Base-by-base conservation (phyloP, 257 asterid species). In the Lavandula angustifolia region DNA sequence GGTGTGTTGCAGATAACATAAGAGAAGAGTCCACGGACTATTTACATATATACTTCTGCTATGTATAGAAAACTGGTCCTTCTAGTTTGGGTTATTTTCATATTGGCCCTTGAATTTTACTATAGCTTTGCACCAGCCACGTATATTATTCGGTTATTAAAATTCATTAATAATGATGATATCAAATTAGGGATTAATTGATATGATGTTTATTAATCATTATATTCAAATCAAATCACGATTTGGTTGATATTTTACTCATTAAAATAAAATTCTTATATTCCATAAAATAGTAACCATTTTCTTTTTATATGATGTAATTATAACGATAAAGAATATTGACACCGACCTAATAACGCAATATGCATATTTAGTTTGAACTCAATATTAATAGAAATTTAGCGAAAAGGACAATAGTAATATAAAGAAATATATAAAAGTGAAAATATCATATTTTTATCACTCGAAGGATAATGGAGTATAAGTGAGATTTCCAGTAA, bases 1-100 rank as follows among this genome's bases (percentile, higher is more conserved):
- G n/a, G n/a, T n/a, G n/a, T 44, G 70, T 62, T 64, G 62, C 51
- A 74, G 82, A 74, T 67, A 62, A 74, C 65, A 63, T 12, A 67
- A 49, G 47, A 17, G 60, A 42, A 16, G 66, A 57, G 10, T 48
- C 50, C 70, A 49, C 66, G 72, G 75, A 47, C 34, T 12, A 0
- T 64, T 64, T 22, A 22, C 27, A 22, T 78, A 60, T 77, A 77
- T 73, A 73, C 72, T 11, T 70, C 76, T 50, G 66, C 68, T 66
- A 49, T 64, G 17, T 68, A 8, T 49, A 22, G 7, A 11, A 48
- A 44, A 51, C 17, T 3, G 44, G 64, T 27, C 73, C 78, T 53
- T 50, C 1, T 54, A 69, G 18, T 52, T 72, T 60, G 1, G 0
- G 13, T 40, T 64, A 64, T 64, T 77, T 73, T 1, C 68, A 64